These are phyloP conservation scores for Phytophthora megakarya DNA, from an alignment of 352 stramenopile genomes.

Conservation along the genomic window DNA sequence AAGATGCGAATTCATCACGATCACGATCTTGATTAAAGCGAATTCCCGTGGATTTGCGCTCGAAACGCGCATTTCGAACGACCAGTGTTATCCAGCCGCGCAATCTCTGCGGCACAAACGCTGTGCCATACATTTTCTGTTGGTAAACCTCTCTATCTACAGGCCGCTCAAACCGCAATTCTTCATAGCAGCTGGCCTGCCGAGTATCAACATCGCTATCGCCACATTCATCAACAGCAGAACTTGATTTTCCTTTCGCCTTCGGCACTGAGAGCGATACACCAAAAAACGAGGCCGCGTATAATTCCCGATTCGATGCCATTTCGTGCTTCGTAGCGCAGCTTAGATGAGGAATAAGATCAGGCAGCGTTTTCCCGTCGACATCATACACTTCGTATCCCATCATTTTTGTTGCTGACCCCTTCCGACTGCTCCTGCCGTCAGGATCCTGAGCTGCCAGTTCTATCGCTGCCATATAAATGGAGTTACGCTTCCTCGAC, in stretches of 20 bases:
- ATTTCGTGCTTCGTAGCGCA: conserved; percentile 42
- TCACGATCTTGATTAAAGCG: conserved; percentile 67
- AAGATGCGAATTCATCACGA: conserved; percentile 50
- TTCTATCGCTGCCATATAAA: conserved; percentile 40
- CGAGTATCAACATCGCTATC: not conserved
- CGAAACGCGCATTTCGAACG: conserved; percentile 51
- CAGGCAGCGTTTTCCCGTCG: conserved; percentile 27
- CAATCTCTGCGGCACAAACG: conserved; percentile 54
- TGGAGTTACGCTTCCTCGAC: conserved; percentile 61
- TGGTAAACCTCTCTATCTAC: conserved; percentile 57
- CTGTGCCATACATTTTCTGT: conserved; percentile 57
- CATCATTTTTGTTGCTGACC: conserved; percentile 15
- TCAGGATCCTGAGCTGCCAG: conserved; percentile 12
- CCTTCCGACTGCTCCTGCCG: conserved; percentile 8
- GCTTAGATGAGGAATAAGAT: conserved; percentile 37
- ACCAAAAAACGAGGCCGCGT: conserved; percentile 42
- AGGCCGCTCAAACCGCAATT: conserved; percentile 40
- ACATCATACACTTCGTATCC: conserved; percentile 44
- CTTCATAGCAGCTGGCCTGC: conserved; percentile 46
- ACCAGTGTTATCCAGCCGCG: conserved; percentile 49
- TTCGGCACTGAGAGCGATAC: conserved; percentile 30
- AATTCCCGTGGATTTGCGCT: conserved; percentile 63
- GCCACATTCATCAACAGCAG: not conserved
- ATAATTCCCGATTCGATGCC: conserved; percentile 22
- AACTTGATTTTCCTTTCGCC: conserved; percentile 16